These are phyloP conservation scores for Exophiala spinifera DNA, from an alignment of 2,329 filamentous ascomycete genomes.

Conservation along the genomic window DNA sequence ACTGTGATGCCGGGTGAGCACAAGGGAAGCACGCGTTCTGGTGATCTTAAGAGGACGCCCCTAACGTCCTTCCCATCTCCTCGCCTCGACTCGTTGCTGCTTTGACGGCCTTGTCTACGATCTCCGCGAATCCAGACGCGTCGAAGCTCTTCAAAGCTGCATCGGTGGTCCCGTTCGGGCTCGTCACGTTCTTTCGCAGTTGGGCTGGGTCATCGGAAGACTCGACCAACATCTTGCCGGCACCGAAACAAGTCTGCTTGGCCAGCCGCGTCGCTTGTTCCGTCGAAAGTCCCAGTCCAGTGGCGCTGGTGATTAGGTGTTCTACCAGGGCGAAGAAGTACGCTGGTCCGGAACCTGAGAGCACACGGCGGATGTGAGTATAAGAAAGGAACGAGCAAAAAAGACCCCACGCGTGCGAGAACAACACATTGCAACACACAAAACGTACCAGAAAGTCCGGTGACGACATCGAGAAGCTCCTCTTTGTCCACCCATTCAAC, in stretches of 20 bases:
- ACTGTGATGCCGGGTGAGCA: no score
- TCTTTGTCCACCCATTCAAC: slow-evolving; percentile 2
- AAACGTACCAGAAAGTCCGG: not conserved
- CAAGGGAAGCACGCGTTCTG: no score
- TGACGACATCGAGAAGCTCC: slow-evolving; percentile 1
- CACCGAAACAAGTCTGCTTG: not conserved
- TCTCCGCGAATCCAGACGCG: not conserved
- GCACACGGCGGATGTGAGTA: not conserved
- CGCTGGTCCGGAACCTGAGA: not conserved
- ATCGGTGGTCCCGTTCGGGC: slow-evolving; percentile 2
- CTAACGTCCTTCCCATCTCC: not conserved
- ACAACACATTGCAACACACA: no score
- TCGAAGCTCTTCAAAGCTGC: slow-evolving; percentile 3
- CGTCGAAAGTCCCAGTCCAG: not conserved
- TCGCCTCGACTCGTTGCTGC: slow-evolving; percentile 2
- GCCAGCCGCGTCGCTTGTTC: slow-evolving; percentile 1
- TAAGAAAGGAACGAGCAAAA: no score
- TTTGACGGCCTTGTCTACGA: slow-evolving; percentile 3
- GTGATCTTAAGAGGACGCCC: not conserved
- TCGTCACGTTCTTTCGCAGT: slow-evolving; percentile 1
- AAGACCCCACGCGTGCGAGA: no score
- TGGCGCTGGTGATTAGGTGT: not conserved
- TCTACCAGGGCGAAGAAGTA: slow-evolving; percentile 3
- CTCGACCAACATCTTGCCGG: slow-evolving; percentile 3
- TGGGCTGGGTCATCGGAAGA: slow-evolving; percentile 1